Evolutionary conservation across 129 eudicot genomes (phyloP), one percentile per base, ranked within the genome.

Genomic region (Lactuca saligna): DNA sequence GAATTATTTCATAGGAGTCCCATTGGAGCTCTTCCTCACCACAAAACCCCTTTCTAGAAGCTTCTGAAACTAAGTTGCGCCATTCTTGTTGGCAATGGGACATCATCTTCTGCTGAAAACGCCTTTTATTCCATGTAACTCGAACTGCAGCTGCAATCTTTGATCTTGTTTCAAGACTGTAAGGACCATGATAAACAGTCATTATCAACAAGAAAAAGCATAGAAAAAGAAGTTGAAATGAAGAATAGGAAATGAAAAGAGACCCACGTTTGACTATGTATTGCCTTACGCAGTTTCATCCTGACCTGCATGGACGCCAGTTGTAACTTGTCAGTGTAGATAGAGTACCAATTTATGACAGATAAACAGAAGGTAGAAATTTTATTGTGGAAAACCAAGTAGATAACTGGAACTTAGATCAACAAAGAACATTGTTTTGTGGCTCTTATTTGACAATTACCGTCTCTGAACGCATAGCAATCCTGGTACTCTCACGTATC

Each of bases 381-480:
- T 35, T 34, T 38, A 13, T 6, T 16, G 17, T 3, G 54, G 13
- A 41, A 17, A 61, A 42, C 55, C n/a, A 63, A 11, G 32, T 8
- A 17, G 37, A 20, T 15, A 17, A 63, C 14, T 4, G 14, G 32
- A 63, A 11, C 2, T 17, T 17, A 4, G 11, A 62, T 5, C 10
- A 1, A 25, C 29, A 25, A 25, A 25, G 1, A 25, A 25, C 29
- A 25, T 25, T 25, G 29, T 25, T 25, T 25, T 25, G 29, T 25
- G 29, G 31, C 5, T 49, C 64, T 29, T 14, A 70, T 25, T n/a
- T 39, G 8, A 4, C 1, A 86, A 65, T 82, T 87, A 94, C 99
- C 97, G 85, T 84, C 79, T 95, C 96, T 74, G 85, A 70, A 80
- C 81, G 90, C 99, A 94, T 94, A 49, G 99, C 98, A 72, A 94